Base-by-base conservation (phyloP, 1,139 yeast species). In the Hansenula anomala region DNA sequence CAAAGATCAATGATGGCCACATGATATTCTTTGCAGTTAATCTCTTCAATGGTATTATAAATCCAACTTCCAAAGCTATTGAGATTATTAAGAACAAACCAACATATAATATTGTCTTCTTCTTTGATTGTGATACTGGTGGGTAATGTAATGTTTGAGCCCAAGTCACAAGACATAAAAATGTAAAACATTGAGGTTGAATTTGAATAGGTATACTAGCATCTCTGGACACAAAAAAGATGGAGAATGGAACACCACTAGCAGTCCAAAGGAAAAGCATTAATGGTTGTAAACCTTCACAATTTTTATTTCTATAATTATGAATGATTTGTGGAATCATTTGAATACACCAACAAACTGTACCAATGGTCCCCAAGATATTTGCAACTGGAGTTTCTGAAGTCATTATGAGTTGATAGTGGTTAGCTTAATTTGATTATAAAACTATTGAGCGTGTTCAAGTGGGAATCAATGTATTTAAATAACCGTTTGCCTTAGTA, bases 311-410 rank as follows among this genome's bases (percentile, higher is more conserved):
- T 40, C 69, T 65, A 58, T 71, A 85, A 58, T 87, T 87, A 51
- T 78, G 65, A 36, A 78, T 65, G 38, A 86, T 78, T 58, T 87
- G 96, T 10, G 96, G 96, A 1, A 85, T 67, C 48, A 87, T 64
- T 60, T 87, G 95, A 48, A 87, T 66, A 57, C 95, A 86, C 95
- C 95, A 87, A 37, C 81, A 67, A 6, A 86, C 75, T 1, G 95
- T 86, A 26, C 95, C 95, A 6, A 80, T 72, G 11, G 94, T 85
- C 13, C 86, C 94, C 38, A 86, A 67, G 10, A 81, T 82, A 45
- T 80, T 84, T 23, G 80, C 80, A 2, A 82, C 80, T 13, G 46
- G 36, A 16, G 44, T 40, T 13, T 42, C 45, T 19, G 46, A 40
- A 17, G 25, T 5, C 30, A 32, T 36, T 12, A 7, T 17, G 4